phyloP scores from a whole-genome alignment of 163 green algal genomes.

The Picocystis sp. region DNA sequence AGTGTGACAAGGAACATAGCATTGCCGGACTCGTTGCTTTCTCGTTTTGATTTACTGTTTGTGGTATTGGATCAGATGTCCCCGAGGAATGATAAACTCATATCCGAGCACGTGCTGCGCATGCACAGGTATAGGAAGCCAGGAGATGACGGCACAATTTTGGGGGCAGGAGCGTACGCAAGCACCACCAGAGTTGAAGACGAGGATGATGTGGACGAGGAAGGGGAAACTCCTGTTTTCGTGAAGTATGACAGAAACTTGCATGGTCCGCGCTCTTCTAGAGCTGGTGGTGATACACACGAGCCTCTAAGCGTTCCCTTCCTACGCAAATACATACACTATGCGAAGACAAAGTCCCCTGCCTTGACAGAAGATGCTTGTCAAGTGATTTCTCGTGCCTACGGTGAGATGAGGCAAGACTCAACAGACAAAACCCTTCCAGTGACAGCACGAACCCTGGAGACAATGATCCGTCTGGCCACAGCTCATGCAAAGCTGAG shows the following conservation, averaged over 20 bases:
- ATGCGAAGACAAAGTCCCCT: constrained; percentile 49
- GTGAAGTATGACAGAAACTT: constrained; percentile 53
- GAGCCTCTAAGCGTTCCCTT: constrained; percentile 44
- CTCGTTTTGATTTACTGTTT: constrained; percentile 95
- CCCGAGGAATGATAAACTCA: constrained; percentile 58
- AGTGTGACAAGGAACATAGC: constrained; percentile 85
- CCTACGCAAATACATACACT: constrained; percentile 81
- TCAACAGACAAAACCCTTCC: constrained; percentile 49
- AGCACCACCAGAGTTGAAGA: constrained; percentile 4
- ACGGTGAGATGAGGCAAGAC: constrained; percentile 50
- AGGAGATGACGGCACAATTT: constrained; percentile 51
- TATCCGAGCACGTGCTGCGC: constrained; percentile 67
- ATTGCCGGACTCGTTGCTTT: constrained; percentile 92
- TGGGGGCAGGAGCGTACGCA: not conserved
- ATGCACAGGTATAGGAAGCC: constrained; percentile 76
- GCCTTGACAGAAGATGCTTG: constrained; percentile 39
- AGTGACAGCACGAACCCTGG: constrained; percentile 73
- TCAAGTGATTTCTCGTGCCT: constrained; percentile 63
- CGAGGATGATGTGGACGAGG: constrained; percentile 14
- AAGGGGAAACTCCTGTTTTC: constrained; percentile 23
- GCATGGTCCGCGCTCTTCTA: constrained; percentile 29
- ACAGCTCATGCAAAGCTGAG: constrained; percentile 75
- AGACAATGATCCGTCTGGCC: constrained; percentile 88
- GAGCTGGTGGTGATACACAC: constrained; percentile 1
- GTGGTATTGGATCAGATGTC: constrained; percentile 84